These are phyloP conservation scores for Paramecium primaurelia DNA, from an alignment of 73 alveolate genomes.

Conservation along the genomic window DNA sequence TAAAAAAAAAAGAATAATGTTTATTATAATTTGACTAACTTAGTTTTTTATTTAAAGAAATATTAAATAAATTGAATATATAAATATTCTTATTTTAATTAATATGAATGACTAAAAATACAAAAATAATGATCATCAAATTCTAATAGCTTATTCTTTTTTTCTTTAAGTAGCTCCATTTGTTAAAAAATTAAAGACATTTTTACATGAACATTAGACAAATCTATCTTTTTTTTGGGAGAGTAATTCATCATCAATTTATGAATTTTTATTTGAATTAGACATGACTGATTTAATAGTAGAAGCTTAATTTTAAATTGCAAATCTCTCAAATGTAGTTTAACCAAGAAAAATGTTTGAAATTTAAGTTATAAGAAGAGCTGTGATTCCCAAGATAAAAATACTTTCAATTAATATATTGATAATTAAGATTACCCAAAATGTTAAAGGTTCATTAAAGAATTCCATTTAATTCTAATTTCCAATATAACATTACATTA, in stretches of 20 bases:
- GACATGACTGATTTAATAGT: neutral
- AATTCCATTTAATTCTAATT: neutral
- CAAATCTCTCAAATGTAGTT: neutral
- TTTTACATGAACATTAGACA: neutral
- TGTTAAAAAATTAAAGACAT: neutral
- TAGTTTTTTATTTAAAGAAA: neutral
- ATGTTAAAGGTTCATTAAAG: neutral
- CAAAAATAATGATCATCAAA: neutral
- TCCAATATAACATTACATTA: neutral
- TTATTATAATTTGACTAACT: too few species aligned
- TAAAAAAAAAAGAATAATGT: too few species aligned
- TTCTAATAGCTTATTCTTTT: neutral
- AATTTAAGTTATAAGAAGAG: neutral
- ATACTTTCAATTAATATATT: neutral
- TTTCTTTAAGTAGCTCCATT: neutral
- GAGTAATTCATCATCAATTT: neutral
- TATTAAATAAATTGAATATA: neutral
- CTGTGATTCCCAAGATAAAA: neutral
- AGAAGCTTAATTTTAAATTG: neutral
- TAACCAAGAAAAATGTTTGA: neutral
- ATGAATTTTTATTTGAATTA: neutral
- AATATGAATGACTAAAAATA: neutral
- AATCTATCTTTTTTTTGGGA: neutral
- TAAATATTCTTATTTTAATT: neutral
- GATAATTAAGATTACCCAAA: neutral